Conservation (phyloP, 139 green algal species). For the Edaphochlamys debaryana region DNA sequence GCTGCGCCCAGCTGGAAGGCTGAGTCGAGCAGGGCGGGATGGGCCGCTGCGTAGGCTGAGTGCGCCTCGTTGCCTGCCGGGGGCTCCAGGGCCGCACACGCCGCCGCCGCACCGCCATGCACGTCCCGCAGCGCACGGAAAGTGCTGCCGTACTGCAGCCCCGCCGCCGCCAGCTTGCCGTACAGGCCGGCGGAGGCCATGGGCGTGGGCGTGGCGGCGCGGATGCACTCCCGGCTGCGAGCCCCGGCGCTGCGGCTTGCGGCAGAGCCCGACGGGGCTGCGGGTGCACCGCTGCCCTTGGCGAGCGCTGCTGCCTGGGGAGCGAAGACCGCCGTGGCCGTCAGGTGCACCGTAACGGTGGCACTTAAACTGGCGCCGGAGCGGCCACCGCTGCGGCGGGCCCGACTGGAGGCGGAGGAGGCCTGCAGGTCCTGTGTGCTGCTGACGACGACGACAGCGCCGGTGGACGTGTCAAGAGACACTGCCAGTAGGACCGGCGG, state of each 20-base stretch:
- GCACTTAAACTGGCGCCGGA: too few relatives aligned
- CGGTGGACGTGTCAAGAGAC: conserved; percentile 10
- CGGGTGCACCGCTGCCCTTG: neutral
- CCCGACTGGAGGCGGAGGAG: too few relatives aligned
- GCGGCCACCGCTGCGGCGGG: neutral
- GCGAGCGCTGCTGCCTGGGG: neutral
- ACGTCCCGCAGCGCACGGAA: conserved; percentile 85
- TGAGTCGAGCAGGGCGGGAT: conserved; percentile 64
- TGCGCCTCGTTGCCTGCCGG: neutral
- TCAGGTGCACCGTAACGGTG: neutral
- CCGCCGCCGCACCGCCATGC: conserved; percentile 48
- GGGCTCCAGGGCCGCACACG: neutral
- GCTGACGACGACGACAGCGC: conserved; percentile 36
- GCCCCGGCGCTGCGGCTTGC: neutral
- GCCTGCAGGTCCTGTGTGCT: neutral
- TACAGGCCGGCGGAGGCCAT: conserved; percentile 71
- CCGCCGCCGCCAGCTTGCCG: conserved; percentile 70
- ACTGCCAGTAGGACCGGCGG: neutral
- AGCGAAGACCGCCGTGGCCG: neutral
- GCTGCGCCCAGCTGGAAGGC: conserved; percentile 73
- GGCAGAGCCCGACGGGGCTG: neutral
- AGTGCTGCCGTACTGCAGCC: conserved; percentile 85
- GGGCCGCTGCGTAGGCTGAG: conserved; percentile 19
- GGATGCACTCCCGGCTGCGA: conserved; percentile 1
- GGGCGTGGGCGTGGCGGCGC: conserved; percentile 43